A percentile compares a stretch with the other conserved stretches of the same genome.
These are phyloP conservation scores for Trichosanthes truncata DNA, from an alignment of 306 rosid species.

Conservation along the genomic window DNA sequence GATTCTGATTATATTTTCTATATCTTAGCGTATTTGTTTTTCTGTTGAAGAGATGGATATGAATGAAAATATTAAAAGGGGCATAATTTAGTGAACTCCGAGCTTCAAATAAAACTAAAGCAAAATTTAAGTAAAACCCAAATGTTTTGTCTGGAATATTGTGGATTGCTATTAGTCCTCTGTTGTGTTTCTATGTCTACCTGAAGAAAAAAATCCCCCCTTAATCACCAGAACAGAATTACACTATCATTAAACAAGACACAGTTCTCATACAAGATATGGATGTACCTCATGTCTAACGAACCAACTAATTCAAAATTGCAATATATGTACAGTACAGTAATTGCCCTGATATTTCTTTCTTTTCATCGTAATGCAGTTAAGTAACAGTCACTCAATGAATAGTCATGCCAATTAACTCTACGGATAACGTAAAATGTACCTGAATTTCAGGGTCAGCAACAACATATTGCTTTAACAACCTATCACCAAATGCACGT, in stretches of 20 bases:
- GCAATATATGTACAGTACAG: background rate
- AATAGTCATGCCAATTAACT: background rate
- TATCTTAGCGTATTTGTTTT: background rate
- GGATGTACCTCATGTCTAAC: background rate
- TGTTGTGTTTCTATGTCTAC: background rate
- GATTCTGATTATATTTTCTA: background rate
- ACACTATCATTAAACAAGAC: background rate
- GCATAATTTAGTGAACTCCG: background rate
- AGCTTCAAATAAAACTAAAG: background rate
- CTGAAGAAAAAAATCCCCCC: background rate
- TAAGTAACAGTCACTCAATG: background rate
- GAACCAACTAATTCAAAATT: background rate
- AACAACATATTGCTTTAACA: conserved; percentile 92
- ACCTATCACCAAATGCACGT: conserved; percentile 96
- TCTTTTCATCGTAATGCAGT: background rate
- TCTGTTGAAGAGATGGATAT: background rate
- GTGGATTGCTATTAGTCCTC: background rate
- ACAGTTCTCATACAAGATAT: background rate
- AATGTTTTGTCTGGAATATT: background rate
- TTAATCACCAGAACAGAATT: background rate
- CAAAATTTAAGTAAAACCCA: background rate
- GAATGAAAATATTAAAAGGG: background rate
- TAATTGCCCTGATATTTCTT: background rate
- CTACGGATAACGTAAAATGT: conserved; percentile 3
- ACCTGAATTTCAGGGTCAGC: conserved; percentile 99